Percentiles rank a stretch among this genome's conserved stretches.
Conservation (phyloP, 306 rosid species). For the Ormosia semicastrata region DNA sequence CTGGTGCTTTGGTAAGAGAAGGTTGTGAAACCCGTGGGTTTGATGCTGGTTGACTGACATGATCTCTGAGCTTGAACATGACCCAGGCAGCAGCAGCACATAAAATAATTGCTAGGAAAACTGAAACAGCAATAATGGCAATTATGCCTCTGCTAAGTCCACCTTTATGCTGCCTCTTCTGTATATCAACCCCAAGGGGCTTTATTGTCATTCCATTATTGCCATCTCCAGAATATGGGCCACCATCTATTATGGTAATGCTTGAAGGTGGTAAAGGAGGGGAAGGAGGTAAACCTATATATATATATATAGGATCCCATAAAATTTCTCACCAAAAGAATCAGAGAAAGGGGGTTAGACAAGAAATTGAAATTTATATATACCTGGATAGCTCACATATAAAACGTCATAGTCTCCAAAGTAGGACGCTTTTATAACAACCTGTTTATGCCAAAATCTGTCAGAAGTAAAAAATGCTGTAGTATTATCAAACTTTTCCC, state of each 20-base stretch:
- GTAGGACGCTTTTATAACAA: conserved; percentile 55
- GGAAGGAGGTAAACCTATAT: conserved; percentile 72
- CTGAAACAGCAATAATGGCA: conserved; percentile 59
- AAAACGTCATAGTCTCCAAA: conserved; percentile 83
- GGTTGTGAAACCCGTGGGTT: conserved; percentile 41
- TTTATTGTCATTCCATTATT: conserved; percentile 53
- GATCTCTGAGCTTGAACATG: conserved; percentile 50
- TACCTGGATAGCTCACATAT: conserved; percentile 87
- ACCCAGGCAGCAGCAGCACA: conserved; percentile 57
- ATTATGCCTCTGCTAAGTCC: conserved; percentile 54
- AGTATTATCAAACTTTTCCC: conserved; percentile 64
- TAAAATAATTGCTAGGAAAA: conserved; percentile 53
- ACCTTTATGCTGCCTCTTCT: conserved; percentile 45
- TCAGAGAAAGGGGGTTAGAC: background rate
- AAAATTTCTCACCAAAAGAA: conserved; percentile 23
- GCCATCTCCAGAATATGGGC: conserved; percentile 48
- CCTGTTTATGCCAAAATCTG: conserved; percentile 74
- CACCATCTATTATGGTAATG: conserved; percentile 45
- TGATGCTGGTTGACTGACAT: conserved; percentile 35
- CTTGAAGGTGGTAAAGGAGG: conserved; percentile 71
- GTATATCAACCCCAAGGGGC: conserved; percentile 76
- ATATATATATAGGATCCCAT: conserved; percentile 1
- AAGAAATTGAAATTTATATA: background rate
- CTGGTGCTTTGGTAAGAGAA: conserved; percentile 56
- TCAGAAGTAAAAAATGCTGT: conserved; percentile 67